A percentile compares a stretch with the other conserved stretches of the same genome.
Evolutionary conservation across 2,329 filamentous ascomycete species (phyloP).

Genomic region (Penicillium sp.): DNA sequence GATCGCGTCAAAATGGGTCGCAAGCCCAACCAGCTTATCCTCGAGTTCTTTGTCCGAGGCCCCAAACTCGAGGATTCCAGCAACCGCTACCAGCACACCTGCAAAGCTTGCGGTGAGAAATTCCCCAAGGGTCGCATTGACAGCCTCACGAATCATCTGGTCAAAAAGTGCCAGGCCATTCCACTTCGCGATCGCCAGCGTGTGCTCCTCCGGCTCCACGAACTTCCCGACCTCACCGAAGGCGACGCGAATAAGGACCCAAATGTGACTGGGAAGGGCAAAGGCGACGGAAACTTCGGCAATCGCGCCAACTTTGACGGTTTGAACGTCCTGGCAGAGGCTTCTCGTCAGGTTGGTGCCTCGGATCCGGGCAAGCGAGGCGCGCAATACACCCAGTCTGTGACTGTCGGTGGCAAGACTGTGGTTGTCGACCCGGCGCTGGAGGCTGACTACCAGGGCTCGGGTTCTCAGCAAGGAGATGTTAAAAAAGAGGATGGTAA

Average conservation of each 20-base stretch:
- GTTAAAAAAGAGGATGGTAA: constrained; percentile 14
- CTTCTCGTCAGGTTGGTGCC: constrained; percentile 69
- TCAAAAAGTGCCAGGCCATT: constrained; percentile 80
- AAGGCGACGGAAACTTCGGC: constrained; percentile 42
- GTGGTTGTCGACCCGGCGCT: constrained; percentile 42
- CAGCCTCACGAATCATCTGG: constrained; percentile 71
- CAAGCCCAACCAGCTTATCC: constrained; percentile 76
- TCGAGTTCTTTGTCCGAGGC: constrained; percentile 82
- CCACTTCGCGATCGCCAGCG: constrained; percentile 68
- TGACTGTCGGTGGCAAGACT: constrained; percentile 40
- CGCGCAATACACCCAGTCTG: constrained; percentile 36
- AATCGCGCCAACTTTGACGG: constrained; percentile 66
- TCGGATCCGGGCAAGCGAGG: constrained; percentile 44
- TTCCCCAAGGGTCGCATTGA: constrained; percentile 89
- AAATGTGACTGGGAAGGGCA: constrained; percentile 32
- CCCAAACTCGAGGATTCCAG: constrained; percentile 81
- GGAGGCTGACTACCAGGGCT: constrained; percentile 38
- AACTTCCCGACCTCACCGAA: constrained; percentile 55
- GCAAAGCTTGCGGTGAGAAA: constrained; percentile 79
- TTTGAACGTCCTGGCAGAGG: constrained; percentile 80
- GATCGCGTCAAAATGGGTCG: constrained; percentile 60
- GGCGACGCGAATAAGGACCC: constrained; percentile 38
- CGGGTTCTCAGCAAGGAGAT: constrained; percentile 25
- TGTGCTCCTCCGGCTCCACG: constrained; percentile 66
- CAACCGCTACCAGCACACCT: constrained; percentile 88